These are phyloP conservation scores for Prunus persica DNA, from an alignment of 306 rosid species.

Conservation along the genomic window Prunus_persica_NCBIv2 NC_034009.1:29232001-29232500, in stretches of 20 bases:
- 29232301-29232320: not conserved
- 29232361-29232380: too few relatives aligned
- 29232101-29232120: too few relatives aligned
- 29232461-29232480: conserved; percentile 36
- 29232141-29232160: not conserved
- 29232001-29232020: too few relatives aligned
- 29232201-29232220: not conserved
- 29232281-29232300: too few relatives aligned
- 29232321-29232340: too few relatives aligned
- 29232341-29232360: not conserved
- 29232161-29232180: not conserved
- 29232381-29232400: not conserved
- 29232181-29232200: not conserved
- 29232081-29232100: too few relatives aligned
- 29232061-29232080: not conserved
- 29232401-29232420: not conserved
- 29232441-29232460: conserved; percentile 35
- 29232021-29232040: not conserved
- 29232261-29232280: not conserved
- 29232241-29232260: not conserved
- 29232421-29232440: conserved; percentile 20
- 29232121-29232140: too few relatives aligned
- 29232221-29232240: too few relatives aligned
- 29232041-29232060: not conserved
- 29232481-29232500: conserved; percentile 32